A percentile compares a stretch with the other conserved stretches of the same genome.
phyloP scores from a whole-genome alignment of 495 filamentous ascomycete genomes.

The Echria macrotheca region DNA sequence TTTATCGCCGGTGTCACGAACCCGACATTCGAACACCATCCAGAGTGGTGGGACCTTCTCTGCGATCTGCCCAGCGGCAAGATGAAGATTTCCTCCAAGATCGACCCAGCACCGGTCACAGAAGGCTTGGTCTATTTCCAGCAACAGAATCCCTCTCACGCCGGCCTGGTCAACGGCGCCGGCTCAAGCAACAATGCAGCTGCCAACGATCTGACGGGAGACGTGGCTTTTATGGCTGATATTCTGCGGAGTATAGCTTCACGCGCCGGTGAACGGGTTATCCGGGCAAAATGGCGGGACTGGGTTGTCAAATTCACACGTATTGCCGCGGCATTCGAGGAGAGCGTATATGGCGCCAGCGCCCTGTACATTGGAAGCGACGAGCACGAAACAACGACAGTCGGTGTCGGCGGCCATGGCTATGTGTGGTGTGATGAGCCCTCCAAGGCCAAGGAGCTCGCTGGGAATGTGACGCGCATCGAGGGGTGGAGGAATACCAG shows the following conservation, averaged over 20 bases:
- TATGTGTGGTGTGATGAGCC: slow-evolving; percentile 89
- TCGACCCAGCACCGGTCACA: slow-evolving; percentile 70
- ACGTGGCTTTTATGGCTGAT: slow-evolving; percentile 82
- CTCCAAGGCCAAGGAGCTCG: slow-evolving; percentile 75
- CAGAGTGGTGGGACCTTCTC: slow-evolving; percentile 96
- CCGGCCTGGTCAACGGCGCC: slow-evolving; percentile 40
- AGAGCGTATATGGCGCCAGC: slow-evolving; percentile 84
- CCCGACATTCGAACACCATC: slow-evolving; percentile 88
- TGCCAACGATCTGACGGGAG: slow-evolving; percentile 69
- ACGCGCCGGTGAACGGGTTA: slow-evolving; percentile 82
- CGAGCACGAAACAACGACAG: slow-evolving; percentile 54
- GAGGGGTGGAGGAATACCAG: slow-evolving; percentile 94
- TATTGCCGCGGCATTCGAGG: slow-evolving; percentile 89
- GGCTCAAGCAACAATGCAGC: slow-evolving; percentile 32
- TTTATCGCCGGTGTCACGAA: slow-evolving; percentile 99
- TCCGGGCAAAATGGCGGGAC: slow-evolving; percentile 83
- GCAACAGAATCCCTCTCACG: slow-evolving; percentile 61
- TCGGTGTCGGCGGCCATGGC: slow-evolving; percentile 61
- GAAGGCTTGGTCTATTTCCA: slow-evolving; percentile 83
- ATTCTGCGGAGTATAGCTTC: slow-evolving; percentile 76
- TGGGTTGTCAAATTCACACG: slow-evolving; percentile 89
- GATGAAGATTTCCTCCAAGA: slow-evolving; percentile 84
- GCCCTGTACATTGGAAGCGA: slow-evolving; percentile 84
- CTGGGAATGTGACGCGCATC: slow-evolving; percentile 83
- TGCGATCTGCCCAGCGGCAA: slow-evolving; percentile 89